Evolutionary conservation across 441 rosid species (phyloP).

Genomic region (Adansonia gregorii): DNA sequence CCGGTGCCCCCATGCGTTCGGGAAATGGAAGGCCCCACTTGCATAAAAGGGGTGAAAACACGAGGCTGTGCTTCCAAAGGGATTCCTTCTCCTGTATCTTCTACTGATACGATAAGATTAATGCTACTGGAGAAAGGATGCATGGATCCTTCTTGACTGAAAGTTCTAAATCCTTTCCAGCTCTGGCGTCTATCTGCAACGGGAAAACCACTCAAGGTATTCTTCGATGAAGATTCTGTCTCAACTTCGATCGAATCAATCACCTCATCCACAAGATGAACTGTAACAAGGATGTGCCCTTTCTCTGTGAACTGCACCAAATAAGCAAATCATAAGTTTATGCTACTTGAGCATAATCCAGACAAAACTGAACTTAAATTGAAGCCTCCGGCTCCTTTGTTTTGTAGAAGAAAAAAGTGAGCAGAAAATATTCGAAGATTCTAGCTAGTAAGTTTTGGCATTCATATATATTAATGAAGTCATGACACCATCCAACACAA

Average conservation of each 20-base stretch:
- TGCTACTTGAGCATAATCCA: neutral
- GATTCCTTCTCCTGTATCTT: slow-evolving; percentile 92
- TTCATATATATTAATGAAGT: neutral
- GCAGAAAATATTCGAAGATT: neutral
- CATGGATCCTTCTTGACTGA: slow-evolving; percentile 48
- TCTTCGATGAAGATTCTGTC: slow-evolving; percentile 50
- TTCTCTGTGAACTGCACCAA: slow-evolving; percentile 76
- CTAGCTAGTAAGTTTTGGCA: neutral
- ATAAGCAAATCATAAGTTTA: slow-evolving; percentile 24
- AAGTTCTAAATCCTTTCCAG: slow-evolving; percentile 68
- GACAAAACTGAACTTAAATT: neutral
- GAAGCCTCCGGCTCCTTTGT: neutral
- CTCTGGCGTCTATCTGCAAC: slow-evolving; percentile 71
- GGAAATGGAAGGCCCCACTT: slow-evolving; percentile 84
- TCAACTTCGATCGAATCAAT: slow-evolving; percentile 53
- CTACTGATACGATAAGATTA: slow-evolving; percentile 79
- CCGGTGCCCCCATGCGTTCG: slow-evolving; percentile 93
- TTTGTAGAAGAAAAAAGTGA: neutral
- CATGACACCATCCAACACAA: neutral
- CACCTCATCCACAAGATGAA: slow-evolving; percentile 82
- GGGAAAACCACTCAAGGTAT: slow-evolving; percentile 81
- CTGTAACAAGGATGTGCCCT: slow-evolving; percentile 87
- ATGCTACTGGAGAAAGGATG: slow-evolving; percentile 39
- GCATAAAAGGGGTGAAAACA: slow-evolving; percentile 90
- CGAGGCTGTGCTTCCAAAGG: slow-evolving; percentile 88